A percentile compares a stretch with the other conserved stretches of the same genome.
These are phyloP conservation scores for Phylloporus sp. DNA, from an alignment of 768 basidiomycete species.

Conservation along the genomic window DNA sequence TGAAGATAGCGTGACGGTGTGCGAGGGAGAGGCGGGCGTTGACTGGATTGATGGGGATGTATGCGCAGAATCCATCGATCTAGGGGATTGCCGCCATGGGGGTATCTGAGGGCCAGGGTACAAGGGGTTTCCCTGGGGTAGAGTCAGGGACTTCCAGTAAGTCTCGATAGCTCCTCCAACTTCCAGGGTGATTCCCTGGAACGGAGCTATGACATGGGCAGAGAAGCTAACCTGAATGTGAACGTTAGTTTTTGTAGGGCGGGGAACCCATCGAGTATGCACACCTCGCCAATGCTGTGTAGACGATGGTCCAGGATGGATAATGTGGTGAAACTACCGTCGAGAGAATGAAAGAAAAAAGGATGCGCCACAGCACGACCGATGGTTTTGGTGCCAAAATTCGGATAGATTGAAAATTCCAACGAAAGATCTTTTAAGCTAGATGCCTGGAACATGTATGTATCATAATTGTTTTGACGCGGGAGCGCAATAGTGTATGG, in stretches of 20 bases:
- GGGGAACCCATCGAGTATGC: slow-evolving; percentile 7
- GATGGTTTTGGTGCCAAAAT: slow-evolving; percentile 95
- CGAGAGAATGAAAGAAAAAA: slow-evolving; percentile 56
- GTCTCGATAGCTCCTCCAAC: slow-evolving; percentile 95
- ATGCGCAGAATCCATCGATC: slow-evolving; percentile 49
- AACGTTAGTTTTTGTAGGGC: slow-evolving; percentile 3
- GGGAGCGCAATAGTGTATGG: slow-evolving; percentile 90
- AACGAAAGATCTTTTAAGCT: slow-evolving; percentile 67
- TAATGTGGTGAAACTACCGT: slow-evolving; percentile 51
- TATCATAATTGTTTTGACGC: slow-evolving; percentile 60
- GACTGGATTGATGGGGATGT: slow-evolving; percentile 69
- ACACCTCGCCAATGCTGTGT: slow-evolving; percentile 89
- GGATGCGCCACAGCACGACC: slow-evolving; percentile 88
- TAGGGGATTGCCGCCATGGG: slow-evolving; percentile 31
- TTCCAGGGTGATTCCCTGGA: slow-evolving; percentile 87
- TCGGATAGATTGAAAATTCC: slow-evolving; percentile 94
- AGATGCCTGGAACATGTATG: slow-evolving; percentile 84
- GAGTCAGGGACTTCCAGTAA: slow-evolving; percentile 85
- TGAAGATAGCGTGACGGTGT: slow-evolving; percentile 80
- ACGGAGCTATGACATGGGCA: slow-evolving; percentile 79
- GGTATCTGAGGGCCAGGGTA: slow-evolving; percentile 34
- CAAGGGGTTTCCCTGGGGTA: slow-evolving; percentile 27
- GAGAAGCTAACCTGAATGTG: slow-evolving; percentile 75
- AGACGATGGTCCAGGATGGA: slow-evolving; percentile 91
- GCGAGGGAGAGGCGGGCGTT: slow-evolving; percentile 40